Conservation (phyloP, 2,329 filamentous ascomycete genomes). For the Diplocarpon rosae region DNA sequence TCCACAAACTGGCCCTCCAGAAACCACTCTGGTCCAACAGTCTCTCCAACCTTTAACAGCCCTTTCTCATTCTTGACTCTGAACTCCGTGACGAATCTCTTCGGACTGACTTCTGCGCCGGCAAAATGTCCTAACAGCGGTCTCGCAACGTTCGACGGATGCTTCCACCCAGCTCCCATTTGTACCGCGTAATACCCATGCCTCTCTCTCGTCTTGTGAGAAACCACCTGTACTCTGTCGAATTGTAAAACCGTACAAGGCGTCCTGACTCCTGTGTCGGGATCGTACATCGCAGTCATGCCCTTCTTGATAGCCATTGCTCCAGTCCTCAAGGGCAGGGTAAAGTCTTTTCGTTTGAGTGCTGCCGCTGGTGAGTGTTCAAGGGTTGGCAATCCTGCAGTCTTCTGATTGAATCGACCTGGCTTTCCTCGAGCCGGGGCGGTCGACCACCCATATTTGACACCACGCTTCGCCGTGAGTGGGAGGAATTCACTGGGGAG, state of each 20-base stretch:
- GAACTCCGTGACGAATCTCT: slow-evolving; percentile 78
- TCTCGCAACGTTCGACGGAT: slow-evolving; percentile 65
- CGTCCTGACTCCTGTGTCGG: slow-evolving; percentile 61
- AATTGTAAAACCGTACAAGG: slow-evolving; percentile 90
- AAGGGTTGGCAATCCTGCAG: slow-evolving; percentile 43
- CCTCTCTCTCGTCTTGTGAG: slow-evolving; percentile 66
- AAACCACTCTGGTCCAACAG: slow-evolving; percentile 83
- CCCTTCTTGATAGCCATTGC: slow-evolving; percentile 85
- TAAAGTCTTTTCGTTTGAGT: slow-evolving; percentile 45
- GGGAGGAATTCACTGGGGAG: slow-evolving; percentile 25
- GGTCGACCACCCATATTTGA: slow-evolving; percentile 46
- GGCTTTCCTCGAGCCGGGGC: slow-evolving; percentile 40
- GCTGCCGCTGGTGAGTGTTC: slow-evolving; percentile 50
- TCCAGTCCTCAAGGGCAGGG: slow-evolving; percentile 61
- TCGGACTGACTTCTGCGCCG: slow-evolving; percentile 68
- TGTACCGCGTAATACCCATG: slow-evolving; percentile 95
- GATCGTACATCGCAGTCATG: slow-evolving; percentile 84
- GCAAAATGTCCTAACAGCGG: slow-evolving; percentile 84
- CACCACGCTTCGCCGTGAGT: slow-evolving; percentile 25
- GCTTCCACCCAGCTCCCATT: slow-evolving; percentile 67
- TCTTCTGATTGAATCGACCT: slow-evolving; percentile 44
- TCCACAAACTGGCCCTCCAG: slow-evolving; percentile 84
- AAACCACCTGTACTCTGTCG: slow-evolving; percentile 81
- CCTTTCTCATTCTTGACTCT: slow-evolving; percentile 64
- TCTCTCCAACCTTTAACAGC: slow-evolving; percentile 62